phyloP scores from a whole-genome alignment of 805 yeast species.

The Scheffersomyces ergatensis region DNA sequence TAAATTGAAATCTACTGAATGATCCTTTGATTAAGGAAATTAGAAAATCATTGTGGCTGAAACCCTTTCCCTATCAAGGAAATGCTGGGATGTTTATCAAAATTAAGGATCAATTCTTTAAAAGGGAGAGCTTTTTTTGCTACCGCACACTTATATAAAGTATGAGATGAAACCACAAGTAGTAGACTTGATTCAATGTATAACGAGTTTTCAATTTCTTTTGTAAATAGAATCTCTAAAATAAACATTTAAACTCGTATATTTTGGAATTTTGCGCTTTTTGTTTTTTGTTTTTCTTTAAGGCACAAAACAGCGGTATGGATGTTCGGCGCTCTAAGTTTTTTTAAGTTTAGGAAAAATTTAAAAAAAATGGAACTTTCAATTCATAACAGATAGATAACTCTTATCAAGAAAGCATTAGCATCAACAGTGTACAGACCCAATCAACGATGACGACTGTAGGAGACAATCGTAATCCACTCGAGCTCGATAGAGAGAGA shows the following conservation, averaged over 20 bases:
- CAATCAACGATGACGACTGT: not conserved
- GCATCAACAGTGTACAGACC: too few relatives aligned
- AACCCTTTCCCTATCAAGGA: slow-evolving; percentile 83
- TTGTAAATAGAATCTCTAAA: not conserved
- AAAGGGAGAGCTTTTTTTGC: slow-evolving; percentile 83
- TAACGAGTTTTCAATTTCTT: not conserved
- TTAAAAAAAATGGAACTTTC: too few relatives aligned
- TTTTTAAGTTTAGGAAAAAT: too few relatives aligned
- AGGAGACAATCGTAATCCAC: not conserved
- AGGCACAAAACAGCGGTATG: too few relatives aligned
- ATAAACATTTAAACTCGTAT: too few relatives aligned
- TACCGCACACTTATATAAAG: slow-evolving; percentile 74
- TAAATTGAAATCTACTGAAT: too few relatives aligned
- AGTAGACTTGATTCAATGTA: slow-evolving; percentile 35
- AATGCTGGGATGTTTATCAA: slow-evolving; percentile 85
- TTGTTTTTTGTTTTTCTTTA: too few relatives aligned
- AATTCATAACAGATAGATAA: too few relatives aligned
- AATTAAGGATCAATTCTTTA: slow-evolving; percentile 80
- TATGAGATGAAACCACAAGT: slow-evolving; percentile 62
- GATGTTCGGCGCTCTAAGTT: too few relatives aligned
- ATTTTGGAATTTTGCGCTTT: too few relatives aligned
- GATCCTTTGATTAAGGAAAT: slow-evolving; percentile 21
- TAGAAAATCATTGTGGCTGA: slow-evolving; percentile 68
- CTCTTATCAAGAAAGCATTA: too few relatives aligned
- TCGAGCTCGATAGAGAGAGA: slow-evolving; percentile 36